Base-by-base conservation (phyloP, 495 filamentous ascomycete genomes). In the Mycothermus thermophilus region DNA sequence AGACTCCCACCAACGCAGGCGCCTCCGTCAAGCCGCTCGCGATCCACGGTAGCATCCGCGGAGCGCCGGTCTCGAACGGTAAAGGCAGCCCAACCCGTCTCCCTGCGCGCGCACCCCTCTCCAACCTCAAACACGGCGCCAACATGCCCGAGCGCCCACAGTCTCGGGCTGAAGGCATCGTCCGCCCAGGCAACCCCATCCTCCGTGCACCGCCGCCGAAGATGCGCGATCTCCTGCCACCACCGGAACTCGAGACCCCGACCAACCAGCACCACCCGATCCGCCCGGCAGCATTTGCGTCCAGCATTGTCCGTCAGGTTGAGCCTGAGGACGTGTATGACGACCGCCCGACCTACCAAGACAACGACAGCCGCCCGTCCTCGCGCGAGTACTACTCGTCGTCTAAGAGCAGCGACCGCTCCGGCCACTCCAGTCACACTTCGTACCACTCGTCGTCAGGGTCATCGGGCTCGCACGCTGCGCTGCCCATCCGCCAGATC, bases 241-340 rank as follows among this genome's bases (percentile, higher is more conserved):
- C 79, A 12, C 77, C 78, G 1, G 76, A 73, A 13, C 54, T 72
- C 32, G 73, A 75, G 34, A 76, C 79, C n/a, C 74, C 74, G 1
- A 58, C 58, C 20, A 67, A 67, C 24, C 68, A 69, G 13, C 72
- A 74, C 29, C 72, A 79, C 25, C 71, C 72, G 43, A 66, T 68
- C 10, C 84, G 80, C 43, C 72, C 11, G 84, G 80, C 44, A 71
- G n/a, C n/a, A n/a, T n/a, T 83, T 19, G 54, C 67, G 32, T 78
- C 77, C 3, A 72, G 65, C 51, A 63, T 67, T 44, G 81, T 94
- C 6, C 74, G 85, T 18, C 75, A 83, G 21, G 73, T 93, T 22
- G 63, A 66, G 37, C 83, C 83, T 0, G 86, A 95, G 46, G 86
- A 95, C 50, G 74, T 79, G 2, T 93, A 92, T 42, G 78, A 84